Conservation (phyloP, 768 basidiomycete genomes). For the Tulasnella sp. region DNA sequence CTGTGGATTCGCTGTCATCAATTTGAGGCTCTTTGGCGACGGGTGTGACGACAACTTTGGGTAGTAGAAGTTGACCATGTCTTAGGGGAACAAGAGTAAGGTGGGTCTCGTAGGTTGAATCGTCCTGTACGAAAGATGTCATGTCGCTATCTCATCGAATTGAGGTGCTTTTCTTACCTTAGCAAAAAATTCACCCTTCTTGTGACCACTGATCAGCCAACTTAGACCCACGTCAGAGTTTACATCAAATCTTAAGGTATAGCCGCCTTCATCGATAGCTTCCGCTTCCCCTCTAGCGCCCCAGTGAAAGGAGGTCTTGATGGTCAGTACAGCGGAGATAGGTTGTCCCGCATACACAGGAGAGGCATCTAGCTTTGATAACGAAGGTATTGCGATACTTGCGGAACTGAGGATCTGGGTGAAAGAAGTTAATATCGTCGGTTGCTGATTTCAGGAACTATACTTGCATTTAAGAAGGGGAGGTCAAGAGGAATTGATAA, state of each 20-base stretch:
- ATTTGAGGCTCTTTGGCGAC: no score
- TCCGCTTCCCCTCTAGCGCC: no score
- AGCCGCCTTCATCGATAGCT: conserved; percentile 23
- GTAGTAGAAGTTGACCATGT: conserved; percentile 67
- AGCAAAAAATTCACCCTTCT: conserved; percentile 70
- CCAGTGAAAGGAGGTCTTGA: conserved; percentile 73
- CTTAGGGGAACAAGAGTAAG: conserved; percentile 78
- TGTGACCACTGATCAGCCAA: conserved; percentile 83
- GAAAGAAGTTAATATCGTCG: conserved; percentile 36
- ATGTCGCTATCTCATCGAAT: no score
- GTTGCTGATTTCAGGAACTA: conserved; percentile 28
- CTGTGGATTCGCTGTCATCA: conserved; percentile 49
- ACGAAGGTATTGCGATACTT: conserved; percentile 26
- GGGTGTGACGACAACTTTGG: conserved; percentile 54
- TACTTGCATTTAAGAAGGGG: conserved; percentile 61
- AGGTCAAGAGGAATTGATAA: conserved; percentile 77
- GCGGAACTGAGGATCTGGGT: conserved; percentile 22
- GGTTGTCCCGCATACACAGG: conserved; percentile 73
- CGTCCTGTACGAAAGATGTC: conserved; percentile 44
- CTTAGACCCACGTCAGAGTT: conserved; percentile 59
- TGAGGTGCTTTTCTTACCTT: conserved; percentile 37
- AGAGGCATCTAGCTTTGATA: conserved; percentile 24
- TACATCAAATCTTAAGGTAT: conserved; percentile 64
- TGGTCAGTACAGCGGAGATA: conserved; percentile 49
- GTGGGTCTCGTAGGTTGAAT: conserved; percentile 41